phyloP scores from a whole-genome alignment of 306 rosid species.

The Alnus glutinosa region DNA sequence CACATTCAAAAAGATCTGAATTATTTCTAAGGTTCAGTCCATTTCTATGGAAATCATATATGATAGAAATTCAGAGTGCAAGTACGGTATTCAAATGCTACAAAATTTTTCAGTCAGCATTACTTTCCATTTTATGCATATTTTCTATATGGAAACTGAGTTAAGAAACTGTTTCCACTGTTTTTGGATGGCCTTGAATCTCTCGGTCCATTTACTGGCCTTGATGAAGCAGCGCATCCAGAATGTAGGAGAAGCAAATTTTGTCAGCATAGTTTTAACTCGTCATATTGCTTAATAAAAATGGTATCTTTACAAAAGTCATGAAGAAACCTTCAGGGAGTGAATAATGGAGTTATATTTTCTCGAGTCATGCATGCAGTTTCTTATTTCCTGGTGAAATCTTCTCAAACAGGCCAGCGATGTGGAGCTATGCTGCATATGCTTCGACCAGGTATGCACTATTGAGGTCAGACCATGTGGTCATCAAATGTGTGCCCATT shows the following conservation, averaged over 20 bases:
- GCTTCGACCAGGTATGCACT: conserved; percentile 87
- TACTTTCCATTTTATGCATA: neutral
- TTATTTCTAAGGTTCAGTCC: neutral
- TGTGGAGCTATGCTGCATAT: conserved; percentile 77
- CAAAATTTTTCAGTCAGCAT: neutral
- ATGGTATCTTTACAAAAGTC: neutral
- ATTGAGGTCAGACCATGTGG: conserved; percentile 83
- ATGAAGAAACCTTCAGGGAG: neutral
- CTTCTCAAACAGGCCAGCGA: conserved; percentile 54
- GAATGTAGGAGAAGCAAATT: neutral
- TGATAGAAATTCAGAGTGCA: neutral
- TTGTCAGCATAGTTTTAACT: neutral
- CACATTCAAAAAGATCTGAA: neutral
- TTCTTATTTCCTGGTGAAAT: conserved; percentile 27
- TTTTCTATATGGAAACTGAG: neutral
- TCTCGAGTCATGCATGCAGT: neutral
- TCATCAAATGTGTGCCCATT: conserved; percentile 95
- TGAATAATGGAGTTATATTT: neutral
- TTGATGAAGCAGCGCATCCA: neutral
- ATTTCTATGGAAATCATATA: neutral
- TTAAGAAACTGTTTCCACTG: neutral
- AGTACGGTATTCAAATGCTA: neutral
- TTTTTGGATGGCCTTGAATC: neutral
- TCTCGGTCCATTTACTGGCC: neutral
- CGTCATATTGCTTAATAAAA: neutral